Evolutionary conservation across 257 asterid species (phyloP), one percentile per base, ranked within the genome.

Genomic region (Solanum lycopersicoides): DNA sequence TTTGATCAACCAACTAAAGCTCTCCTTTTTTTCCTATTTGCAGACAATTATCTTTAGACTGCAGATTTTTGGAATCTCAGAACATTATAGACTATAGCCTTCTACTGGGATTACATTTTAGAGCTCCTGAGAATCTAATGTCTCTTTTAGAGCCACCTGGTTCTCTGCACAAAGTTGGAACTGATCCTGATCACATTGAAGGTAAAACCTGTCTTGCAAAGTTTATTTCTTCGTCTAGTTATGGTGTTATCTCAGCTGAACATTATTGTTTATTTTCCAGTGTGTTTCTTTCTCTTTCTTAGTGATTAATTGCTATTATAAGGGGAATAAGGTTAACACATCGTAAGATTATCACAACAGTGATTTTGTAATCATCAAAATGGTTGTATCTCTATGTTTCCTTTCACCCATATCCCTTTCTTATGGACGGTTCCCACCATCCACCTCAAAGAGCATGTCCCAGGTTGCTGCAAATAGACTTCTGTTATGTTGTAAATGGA

Each of bases 121-220:
- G 98, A 91, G 99, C 99, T 84, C 99, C 99, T 66, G 99, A 96
- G 87, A 95, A 96, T 93, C 93, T 95, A 63, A 92, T 88, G 82
- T 89, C 96, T 56, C 89, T 94, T 28, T 85, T 92, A 88, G 96
- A 95, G 90, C 89, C 94, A 65, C 93, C 98, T 44, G 94, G 92
- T 87, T 88, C 97, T 10, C 87, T 82, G 86, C 89, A 90, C 73
- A 89, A 88, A 72, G 89, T 90, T 73, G 94, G 89, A 89, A 89
- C 65, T 84, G 50, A 85, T 71, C 86, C 86, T 88, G 87, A 90
- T 75, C 34, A 85, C 10, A 83, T 14, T 89, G 95, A 92, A 91
- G 98, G 98, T 96, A 87, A 65, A 91, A 77, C 82, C 34, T 65
- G 82, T 88, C 86, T 88, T 87, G 32, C 44, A 28, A 82, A 82